These are phyloP conservation scores for Umbelopsis ramanniana DNA, from an alignment of 192 early-diverging fungal genomes.

Conservation along the genomic window DNA sequence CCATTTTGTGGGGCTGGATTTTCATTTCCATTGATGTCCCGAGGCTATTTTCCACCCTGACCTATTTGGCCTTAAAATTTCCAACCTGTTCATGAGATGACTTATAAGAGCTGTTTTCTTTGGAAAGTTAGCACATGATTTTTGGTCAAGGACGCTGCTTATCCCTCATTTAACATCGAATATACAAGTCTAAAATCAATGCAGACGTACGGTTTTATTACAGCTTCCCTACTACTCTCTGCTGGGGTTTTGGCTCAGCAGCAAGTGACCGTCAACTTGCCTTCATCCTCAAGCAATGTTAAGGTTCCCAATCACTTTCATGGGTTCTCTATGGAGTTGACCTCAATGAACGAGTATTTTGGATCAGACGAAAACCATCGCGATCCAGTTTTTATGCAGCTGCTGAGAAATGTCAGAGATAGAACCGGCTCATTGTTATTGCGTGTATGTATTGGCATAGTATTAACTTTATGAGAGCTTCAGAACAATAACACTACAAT, in stretches of 20 bases:
- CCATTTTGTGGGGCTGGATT: not conserved
- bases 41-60: not conserved
- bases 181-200: not conserved
- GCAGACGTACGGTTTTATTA: not conserved
- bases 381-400: slow-evolving; percentile 4
- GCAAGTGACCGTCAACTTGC: not conserved
- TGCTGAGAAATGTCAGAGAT: slow-evolving; percentile 8
- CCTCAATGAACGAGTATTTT: slow-evolving; percentile 18
- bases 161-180: no score
- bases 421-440: slow-evolving; percentile 9
- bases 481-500: not conserved
- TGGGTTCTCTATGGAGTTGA: slow-evolving; percentile 10
- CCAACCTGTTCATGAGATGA: not conserved
- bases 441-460: not conserved
- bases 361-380: not conserved
- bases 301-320: slow-evolving; percentile 7
- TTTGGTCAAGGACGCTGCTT: not conserved
- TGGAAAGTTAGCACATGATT: not conserved
- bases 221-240: not conserved
- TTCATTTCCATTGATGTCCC: not conserved
- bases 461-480: not conserved
- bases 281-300: not conserved
- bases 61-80: not conserved
- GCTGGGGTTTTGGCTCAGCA: not conserved
- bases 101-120: not conserved